These are phyloP conservation scores for Aphanomyces euteiches DNA, from an alignment of 352 stramenopile genomes.

Conservation along the genomic window DNA sequence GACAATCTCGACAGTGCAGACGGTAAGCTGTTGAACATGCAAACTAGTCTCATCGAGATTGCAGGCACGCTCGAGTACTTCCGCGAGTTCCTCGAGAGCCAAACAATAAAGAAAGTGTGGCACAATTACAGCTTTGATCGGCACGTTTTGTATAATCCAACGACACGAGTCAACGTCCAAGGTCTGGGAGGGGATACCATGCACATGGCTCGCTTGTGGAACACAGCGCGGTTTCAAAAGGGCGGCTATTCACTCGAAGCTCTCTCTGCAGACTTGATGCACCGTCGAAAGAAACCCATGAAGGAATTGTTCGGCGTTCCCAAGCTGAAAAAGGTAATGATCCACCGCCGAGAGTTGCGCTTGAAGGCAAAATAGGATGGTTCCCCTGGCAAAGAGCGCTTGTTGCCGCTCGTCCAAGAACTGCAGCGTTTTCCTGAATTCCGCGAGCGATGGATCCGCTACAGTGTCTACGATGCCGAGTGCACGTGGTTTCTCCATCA, in stretches of 20 bases:
- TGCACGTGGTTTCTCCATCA: slow-evolving; percentile 95
- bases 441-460: slow-evolving; percentile 92
- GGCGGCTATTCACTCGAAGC: slow-evolving; percentile 94
- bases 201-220: slow-evolving; percentile 97
- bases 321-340: slow-evolving; percentile 84
- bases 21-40: slow-evolving; percentile 42
- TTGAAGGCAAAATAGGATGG: slow-evolving; percentile 62
- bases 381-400: slow-evolving; percentile 77
- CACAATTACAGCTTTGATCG: slow-evolving; percentile 99
- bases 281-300: slow-evolving; percentile 94
- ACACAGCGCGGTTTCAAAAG: slow-evolving; percentile 75
- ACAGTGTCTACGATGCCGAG: slow-evolving; percentile 96
- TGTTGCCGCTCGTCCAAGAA: slow-evolving; percentile 75
- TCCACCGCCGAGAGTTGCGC: too few relatives aligned
- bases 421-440: slow-evolving; percentile 84
- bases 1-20: slow-evolving; percentile 90
- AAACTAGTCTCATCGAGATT: not conserved
- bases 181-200: slow-evolving; percentile 97
- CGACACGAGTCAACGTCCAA: slow-evolving; percentile 83
- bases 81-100: slow-evolving; percentile 90
- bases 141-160: slow-evolving; percentile 96
- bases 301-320: slow-evolving; percentile 96
- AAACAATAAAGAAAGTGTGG: slow-evolving; percentile 92
- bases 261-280: slow-evolving; percentile 82
- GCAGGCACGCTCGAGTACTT: slow-evolving; percentile 69